Percentiles rank a stretch among this genome's conserved stretches.
Evolutionary conservation across 305 asterid species (phyloP).

Genomic region (Solanum hybrid): DNA sequence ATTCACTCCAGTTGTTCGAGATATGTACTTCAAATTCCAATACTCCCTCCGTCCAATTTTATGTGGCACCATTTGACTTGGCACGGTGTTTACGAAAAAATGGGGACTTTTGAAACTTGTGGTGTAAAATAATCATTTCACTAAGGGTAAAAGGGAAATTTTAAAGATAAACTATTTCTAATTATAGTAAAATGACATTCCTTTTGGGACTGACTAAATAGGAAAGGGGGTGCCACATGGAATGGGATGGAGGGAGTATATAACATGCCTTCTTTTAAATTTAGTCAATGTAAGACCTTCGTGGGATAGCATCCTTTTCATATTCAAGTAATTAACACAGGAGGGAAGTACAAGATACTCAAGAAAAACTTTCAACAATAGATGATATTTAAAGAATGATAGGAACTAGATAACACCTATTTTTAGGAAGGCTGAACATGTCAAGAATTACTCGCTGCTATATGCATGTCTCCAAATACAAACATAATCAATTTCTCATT

Average conservation of each 20-base stretch:
- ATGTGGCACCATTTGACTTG: background rate
- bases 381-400: background rate
- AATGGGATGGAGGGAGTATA: background rate
- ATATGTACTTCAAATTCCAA: background rate
- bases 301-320: background rate
- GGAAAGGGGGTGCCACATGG: background rate
- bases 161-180: background rate
- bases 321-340: background rate
- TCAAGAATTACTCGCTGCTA: background rate
- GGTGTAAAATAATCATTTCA: background rate
- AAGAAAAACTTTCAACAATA: background rate
- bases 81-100: background rate
- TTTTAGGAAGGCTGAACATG: background rate
- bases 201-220: background rate
- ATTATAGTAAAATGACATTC: background rate
- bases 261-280: background rate
- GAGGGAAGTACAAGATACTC: background rate
- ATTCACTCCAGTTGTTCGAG: background rate
- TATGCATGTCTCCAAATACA: background rate
- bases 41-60: background rate
- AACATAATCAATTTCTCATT: background rate
- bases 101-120: background rate
- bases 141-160: background rate
- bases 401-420: background rate
- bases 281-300: background rate